Percentiles rank a stretch among this genome's conserved stretches.
These are phyloP conservation scores for Kluyveromyces dobzhanskii DNA, from an alignment of 805 yeast species.

Conservation along the genomic window DNA sequence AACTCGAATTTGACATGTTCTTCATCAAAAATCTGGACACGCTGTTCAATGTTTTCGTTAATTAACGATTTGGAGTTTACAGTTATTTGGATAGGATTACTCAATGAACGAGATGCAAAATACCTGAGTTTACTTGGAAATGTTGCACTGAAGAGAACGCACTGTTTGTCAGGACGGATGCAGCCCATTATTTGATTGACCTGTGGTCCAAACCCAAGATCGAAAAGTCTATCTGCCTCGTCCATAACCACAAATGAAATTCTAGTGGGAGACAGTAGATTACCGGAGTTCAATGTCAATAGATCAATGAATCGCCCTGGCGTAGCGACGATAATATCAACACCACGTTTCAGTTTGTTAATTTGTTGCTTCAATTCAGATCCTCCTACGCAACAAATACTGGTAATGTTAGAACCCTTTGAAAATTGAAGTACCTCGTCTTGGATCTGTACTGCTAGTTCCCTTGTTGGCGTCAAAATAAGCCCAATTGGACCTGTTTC, in stretches of 20 bases:
- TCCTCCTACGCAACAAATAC: conserved; percentile 88
- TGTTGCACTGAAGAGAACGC: conserved; percentile 89
- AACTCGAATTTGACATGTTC: conserved; percentile 49
- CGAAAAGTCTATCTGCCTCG: conserved; percentile 96
- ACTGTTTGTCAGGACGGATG: conserved; percentile 78
- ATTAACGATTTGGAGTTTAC: conserved; percentile 79
- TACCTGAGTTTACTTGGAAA: conserved; percentile 74
- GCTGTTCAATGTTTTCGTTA: conserved; percentile 70
- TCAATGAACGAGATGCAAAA: conserved; percentile 58
- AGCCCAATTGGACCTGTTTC: conserved; percentile 75
- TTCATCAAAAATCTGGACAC: conserved; percentile 48
- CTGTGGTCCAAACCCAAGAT: conserved; percentile 96
- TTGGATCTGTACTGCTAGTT: conserved; percentile 75
- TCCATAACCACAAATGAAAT: conserved; percentile 83
- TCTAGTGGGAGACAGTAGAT: conserved; percentile 52
- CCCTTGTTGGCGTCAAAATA: conserved; percentile 86
- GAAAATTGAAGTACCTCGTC: conserved; percentile 57
- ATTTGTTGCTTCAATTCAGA: conserved; percentile 76
- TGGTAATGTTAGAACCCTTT: conserved; percentile 31
- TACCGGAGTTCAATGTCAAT: conserved; percentile 73
- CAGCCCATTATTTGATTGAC: conserved; percentile 70
- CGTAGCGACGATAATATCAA: conserved; percentile 80
- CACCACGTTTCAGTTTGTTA: conserved; percentile 66
- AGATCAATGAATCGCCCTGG: conserved; percentile 93
- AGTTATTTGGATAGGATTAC: conserved; percentile 62